Conservation (phyloP, 169 alveolate genomes). For the Cyclospora cayetanensis region DNA sequence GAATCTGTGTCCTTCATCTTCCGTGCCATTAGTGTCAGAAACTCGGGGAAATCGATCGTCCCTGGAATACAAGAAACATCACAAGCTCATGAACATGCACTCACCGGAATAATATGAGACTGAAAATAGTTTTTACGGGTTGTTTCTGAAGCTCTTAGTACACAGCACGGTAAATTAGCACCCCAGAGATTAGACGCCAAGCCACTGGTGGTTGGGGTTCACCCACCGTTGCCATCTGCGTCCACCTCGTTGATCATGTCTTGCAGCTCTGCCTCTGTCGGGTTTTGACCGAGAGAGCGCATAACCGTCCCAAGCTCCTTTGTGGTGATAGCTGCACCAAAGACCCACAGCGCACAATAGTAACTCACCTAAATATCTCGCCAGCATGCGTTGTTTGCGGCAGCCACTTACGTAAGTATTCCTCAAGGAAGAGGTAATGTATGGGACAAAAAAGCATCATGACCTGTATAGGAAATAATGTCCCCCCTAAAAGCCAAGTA, state of each 20-base stretch:
- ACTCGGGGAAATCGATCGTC: conserved; percentile 99
- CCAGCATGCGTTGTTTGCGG: too few species aligned
- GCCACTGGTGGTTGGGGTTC: background rate
- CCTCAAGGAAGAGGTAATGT: too few species aligned
- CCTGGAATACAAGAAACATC: conserved; percentile 74
- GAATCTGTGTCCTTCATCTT: conserved; percentile 99
- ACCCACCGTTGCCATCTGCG: conserved; percentile 92
- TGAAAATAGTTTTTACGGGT: too few species aligned
- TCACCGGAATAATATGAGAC: too few species aligned
- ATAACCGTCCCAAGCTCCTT: conserved; percentile 97
- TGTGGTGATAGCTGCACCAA: conserved; percentile 94
- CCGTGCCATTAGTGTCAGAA: conserved; percentile 98
- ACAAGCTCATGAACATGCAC: background rate
- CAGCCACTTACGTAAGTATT: too few species aligned
- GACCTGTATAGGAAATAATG: too few species aligned
- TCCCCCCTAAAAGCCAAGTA: too few species aligned
- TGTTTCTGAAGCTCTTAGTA: too few species aligned
- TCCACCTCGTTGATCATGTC: conserved; percentile 96
- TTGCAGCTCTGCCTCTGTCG: conserved; percentile 97
- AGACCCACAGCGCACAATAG: too few species aligned
- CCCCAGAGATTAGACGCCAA: background rate
- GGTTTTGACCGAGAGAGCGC: conserved; percentile 96
- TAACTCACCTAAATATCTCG: too few species aligned
- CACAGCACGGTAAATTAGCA: too few species aligned
- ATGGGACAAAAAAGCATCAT: too few species aligned